Evolutionary conservation across 345 rosid species (phyloP).

Genomic region (Turritis glabra): DNA sequence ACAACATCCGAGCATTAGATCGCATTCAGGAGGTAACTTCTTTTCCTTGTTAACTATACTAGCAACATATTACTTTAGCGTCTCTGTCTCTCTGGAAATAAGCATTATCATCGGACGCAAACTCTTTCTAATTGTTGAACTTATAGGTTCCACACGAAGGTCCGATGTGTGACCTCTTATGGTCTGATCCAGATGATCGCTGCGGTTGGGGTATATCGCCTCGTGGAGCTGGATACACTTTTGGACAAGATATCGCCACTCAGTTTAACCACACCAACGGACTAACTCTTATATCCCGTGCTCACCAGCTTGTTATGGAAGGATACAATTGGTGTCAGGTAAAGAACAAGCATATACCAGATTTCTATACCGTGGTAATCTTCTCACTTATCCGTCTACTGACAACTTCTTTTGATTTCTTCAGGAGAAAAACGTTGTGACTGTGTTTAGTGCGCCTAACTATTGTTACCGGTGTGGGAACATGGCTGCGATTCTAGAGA

Average conservation of each 20-base stretch:
- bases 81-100: not conserved
- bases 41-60: not conserved
- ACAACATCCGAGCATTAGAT: constrained; percentile 83
- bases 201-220: constrained; percentile 98
- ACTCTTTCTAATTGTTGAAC: not conserved
- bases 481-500: constrained; percentile 94
- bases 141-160: constrained; percentile 91
- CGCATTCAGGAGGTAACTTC: constrained; percentile 84
- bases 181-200: constrained; percentile 95
- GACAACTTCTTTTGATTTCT: not conserved
- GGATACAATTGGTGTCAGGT: constrained; percentile 97
- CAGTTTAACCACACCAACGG: constrained; percentile 85
- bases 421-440: constrained; percentile 89
- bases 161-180: constrained; percentile 90
- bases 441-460: constrained; percentile 18
- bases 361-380: not conserved
- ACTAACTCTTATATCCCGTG: constrained; percentile 73
- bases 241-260: constrained; percentile 84
- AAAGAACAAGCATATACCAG: not conserved
- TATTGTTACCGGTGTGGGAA: constrained; percentile 69
- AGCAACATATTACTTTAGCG: not conserved
- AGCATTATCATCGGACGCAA: too few species aligned
- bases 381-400: not conserved
- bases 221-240: constrained; percentile 44
- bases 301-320: constrained; percentile 95